These are phyloP conservation scores for Chalciporus sphaerocephalus DNA, from an alignment of 768 basidiomycete genomes.

Conservation along the genomic window DNA sequence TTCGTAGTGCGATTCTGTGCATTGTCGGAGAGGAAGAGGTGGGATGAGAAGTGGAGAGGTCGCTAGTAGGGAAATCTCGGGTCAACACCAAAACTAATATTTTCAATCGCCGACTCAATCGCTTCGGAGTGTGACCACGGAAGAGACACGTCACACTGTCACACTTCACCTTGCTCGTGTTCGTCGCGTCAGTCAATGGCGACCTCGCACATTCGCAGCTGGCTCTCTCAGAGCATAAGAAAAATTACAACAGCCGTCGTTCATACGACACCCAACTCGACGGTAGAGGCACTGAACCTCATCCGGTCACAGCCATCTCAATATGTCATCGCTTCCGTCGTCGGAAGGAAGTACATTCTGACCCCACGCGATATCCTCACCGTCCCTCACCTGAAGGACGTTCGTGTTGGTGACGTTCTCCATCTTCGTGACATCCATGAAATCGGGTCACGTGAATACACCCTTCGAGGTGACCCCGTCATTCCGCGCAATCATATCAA, in stretches of 20 bases:
- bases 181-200: background rate
- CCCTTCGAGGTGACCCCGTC: slow-evolving; percentile 72
- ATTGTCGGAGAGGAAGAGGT: slow-evolving; percentile 50
- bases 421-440: slow-evolving; percentile 85
- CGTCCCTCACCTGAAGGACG: slow-evolving; percentile 83
- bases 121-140: slow-evolving; percentile 9
- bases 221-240: slow-evolving; percentile 23
- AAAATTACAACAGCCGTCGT: slow-evolving; percentile 26
- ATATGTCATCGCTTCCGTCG: slow-evolving; percentile 87
- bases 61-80: slow-evolving; percentile 33
- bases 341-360: slow-evolving; percentile 83
- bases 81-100: slow-evolving; percentile 27
- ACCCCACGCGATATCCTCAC: slow-evolving; percentile 91
- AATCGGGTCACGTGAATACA: slow-evolving; percentile 93
- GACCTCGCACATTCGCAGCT: slow-evolving; percentile 23
- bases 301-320: slow-evolving; percentile 89
- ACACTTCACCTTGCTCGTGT: background rate
- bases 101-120: slow-evolving; percentile 32
- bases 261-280: slow-evolving; percentile 37
- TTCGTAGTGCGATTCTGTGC: slow-evolving; percentile 85
- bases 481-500: slow-evolving; percentile 63
- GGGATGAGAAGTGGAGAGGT: slow-evolving; percentile 42
- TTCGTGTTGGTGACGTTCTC: slow-evolving; percentile 81
- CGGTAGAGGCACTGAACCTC: slow-evolving; percentile 66
- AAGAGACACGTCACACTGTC: slow-evolving; percentile 11